Evolutionary conservation across 202 grass and related monocot genomes (phyloP).

Genomic region (Zizania palustris): DNA sequence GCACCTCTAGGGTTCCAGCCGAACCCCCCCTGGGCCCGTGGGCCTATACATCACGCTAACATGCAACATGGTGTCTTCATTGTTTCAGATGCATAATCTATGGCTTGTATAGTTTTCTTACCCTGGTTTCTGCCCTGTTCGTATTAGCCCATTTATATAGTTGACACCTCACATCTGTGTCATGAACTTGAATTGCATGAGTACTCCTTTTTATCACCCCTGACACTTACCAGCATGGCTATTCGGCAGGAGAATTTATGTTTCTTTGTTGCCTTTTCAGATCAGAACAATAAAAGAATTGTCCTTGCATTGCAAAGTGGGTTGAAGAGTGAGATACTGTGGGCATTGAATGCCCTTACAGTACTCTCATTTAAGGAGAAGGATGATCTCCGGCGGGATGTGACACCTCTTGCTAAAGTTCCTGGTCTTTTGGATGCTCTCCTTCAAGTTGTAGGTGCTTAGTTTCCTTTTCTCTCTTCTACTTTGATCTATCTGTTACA

Average conservation of each 20-base stretch:
- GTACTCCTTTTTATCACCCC: conserved; percentile 12
- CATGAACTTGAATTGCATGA: conserved; percentile 27
- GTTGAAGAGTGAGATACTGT: conserved; percentile 92
- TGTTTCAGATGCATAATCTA: not conserved
- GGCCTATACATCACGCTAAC: no score
- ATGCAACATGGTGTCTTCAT: not conserved
- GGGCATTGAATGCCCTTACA: conserved; percentile 89
- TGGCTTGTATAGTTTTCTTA: conserved; percentile 26
- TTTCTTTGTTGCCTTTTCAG: conserved; percentile 52
- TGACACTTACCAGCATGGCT: conserved; percentile 1
- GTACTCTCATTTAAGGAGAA: conserved; percentile 98
- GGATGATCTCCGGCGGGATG: conserved; percentile 83
- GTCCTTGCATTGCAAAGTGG: conserved; percentile 97
- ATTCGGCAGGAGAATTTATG: conserved; percentile 9
- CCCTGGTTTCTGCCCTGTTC: not conserved
- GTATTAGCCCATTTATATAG: conserved; percentile 7
- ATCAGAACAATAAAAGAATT: conserved; percentile 98
- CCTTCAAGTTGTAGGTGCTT: conserved; percentile 93
- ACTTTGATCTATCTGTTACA: conserved; percentile 30
- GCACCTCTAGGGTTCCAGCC: no score
- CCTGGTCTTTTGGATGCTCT: conserved; percentile 90
- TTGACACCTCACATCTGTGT: conserved; percentile 16
- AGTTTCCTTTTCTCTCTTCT: conserved; percentile 22
- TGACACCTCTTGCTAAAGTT: conserved; percentile 84
- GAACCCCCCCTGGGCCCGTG: no score